These are phyloP conservation scores for Caryopteris hybrid DNA, from an alignment of 305 asterid species.

Conservation along the genomic window DNA sequence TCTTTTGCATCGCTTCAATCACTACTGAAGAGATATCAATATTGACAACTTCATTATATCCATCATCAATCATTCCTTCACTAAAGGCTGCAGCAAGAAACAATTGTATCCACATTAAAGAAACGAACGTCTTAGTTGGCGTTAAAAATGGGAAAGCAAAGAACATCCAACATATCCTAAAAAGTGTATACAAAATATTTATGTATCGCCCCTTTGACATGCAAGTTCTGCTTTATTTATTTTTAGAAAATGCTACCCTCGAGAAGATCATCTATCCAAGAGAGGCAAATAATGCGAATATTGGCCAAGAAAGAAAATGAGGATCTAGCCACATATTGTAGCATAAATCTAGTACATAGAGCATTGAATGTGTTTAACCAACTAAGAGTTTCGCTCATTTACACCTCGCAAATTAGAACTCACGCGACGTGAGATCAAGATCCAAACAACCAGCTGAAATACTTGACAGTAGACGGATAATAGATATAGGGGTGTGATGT, in stretches of 20 bases:
- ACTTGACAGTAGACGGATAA: not conserved
- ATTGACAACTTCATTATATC: constrained; percentile 52
- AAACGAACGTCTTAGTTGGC: not conserved
- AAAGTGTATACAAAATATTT: not conserved
- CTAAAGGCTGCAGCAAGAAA: constrained; percentile 51
- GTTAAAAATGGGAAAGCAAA: too few species aligned
- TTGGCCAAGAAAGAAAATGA: too few species aligned
- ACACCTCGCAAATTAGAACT: not conserved
- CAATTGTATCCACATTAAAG: not conserved
- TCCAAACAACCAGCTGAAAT: not conserved
- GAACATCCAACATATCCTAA: not conserved
- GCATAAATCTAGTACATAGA: not conserved
- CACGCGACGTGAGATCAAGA: not conserved
- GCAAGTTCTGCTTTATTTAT: not conserved
- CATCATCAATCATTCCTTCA: constrained; percentile 65
- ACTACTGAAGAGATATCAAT: constrained; percentile 66
- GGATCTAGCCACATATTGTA: not conserved
- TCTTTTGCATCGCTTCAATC: constrained; percentile 64
- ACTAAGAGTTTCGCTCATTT: not conserved
- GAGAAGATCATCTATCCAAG: not conserved
- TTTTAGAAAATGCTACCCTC: not conserved
- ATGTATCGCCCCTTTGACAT: not conserved
- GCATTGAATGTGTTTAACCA: not conserved
- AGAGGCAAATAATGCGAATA: too few species aligned
- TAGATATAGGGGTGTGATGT: not conserved